Conservation (phyloP, 2,329 filamentous ascomycete genomes). For the Xylaria sp. region DNA sequence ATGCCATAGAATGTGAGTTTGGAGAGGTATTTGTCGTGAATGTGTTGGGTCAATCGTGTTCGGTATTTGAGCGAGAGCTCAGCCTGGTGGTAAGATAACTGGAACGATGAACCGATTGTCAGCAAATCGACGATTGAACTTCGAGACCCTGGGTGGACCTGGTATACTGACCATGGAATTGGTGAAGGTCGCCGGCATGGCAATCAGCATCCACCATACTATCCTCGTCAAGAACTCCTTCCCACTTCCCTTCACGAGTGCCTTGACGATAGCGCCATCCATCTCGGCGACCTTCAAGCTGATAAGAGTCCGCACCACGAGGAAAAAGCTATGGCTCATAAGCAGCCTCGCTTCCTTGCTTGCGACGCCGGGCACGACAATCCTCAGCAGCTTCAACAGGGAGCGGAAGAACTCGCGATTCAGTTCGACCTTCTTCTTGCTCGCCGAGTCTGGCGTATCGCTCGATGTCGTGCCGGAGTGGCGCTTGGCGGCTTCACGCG, state of each 20-base stretch:
- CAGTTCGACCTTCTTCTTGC: constrained; percentile 81
- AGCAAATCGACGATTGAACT: not conserved
- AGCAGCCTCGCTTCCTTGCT: constrained; percentile 89
- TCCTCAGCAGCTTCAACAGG: constrained; percentile 79
- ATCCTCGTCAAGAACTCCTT: constrained; percentile 89
- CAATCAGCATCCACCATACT: constrained; percentile 98
- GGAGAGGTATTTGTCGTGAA: constrained; percentile 96
- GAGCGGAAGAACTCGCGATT: constrained; percentile 85
- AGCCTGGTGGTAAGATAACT: constrained; percentile 97
- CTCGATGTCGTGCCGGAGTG: constrained; percentile 63
- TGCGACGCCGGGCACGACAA: constrained; percentile 90
- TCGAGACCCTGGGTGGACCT: not conserved
- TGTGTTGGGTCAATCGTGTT: constrained; percentile 90
- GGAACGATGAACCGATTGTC: constrained; percentile 19
- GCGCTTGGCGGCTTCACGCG: constrained; percentile 70
- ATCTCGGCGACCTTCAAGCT: constrained; percentile 96
- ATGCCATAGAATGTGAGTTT: constrained; percentile 98
- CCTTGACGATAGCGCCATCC: constrained; percentile 93
- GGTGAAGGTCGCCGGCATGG: constrained; percentile 94
- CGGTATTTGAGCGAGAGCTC: constrained; percentile 93
- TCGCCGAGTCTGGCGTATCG: constrained; percentile 47
- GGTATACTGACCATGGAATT: constrained; percentile 89
- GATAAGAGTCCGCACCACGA: constrained; percentile 89
- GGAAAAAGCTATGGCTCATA: constrained; percentile 90
- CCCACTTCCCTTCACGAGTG: constrained; percentile 88